These are phyloP conservation scores for Xylaria palmicola DNA, from an alignment of 495 filamentous ascomycete genomes.

Conservation along the genomic window DNA sequence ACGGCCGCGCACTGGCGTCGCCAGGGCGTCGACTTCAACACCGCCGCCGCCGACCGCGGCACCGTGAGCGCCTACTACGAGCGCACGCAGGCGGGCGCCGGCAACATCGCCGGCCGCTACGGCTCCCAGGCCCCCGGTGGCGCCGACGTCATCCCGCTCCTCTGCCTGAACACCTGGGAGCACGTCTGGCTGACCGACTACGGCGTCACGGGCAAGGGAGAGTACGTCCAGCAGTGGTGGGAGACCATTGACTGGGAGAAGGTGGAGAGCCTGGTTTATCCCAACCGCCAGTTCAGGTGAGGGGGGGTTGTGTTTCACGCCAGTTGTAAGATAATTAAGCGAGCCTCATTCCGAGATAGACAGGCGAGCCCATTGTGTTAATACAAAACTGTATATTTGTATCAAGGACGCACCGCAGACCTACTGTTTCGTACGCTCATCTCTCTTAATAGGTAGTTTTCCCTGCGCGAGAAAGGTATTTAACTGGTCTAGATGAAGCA, in stretches of 20 bases:
- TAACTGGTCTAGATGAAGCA: neutral
- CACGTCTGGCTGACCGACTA: conserved; percentile 89
- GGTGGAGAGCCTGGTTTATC: conserved; percentile 46
- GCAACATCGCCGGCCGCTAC: conserved; percentile 32
- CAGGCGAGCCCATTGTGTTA: conserved; percentile 6
- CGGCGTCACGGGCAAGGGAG: conserved; percentile 73
- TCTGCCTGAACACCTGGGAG: conserved; percentile 96
- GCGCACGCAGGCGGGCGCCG: conserved; percentile 38
- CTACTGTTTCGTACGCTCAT: neutral
- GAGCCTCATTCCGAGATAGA: neutral
- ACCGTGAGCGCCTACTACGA: conserved; percentile 18
- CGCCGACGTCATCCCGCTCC: conserved; percentile 65
- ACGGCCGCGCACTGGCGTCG: conserved; percentile 77
- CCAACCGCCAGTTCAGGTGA: neutral
- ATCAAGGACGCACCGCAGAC: neutral
- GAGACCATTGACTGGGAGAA: conserved; percentile 77
- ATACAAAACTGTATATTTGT: conserved; percentile 16
- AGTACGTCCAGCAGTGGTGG: conserved; percentile 84
- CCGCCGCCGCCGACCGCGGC: conserved; percentile 35
- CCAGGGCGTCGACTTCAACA: conserved; percentile 81
- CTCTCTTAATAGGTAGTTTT: neutral
- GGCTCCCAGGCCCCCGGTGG: conserved; percentile 60
- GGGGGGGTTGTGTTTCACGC: neutral
- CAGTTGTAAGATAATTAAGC: conserved; percentile 29
- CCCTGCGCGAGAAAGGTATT: neutral